phyloP scores from a whole-genome alignment of 2,329 filamentous ascomycete species.

The Aspergillus sp. region DNA sequence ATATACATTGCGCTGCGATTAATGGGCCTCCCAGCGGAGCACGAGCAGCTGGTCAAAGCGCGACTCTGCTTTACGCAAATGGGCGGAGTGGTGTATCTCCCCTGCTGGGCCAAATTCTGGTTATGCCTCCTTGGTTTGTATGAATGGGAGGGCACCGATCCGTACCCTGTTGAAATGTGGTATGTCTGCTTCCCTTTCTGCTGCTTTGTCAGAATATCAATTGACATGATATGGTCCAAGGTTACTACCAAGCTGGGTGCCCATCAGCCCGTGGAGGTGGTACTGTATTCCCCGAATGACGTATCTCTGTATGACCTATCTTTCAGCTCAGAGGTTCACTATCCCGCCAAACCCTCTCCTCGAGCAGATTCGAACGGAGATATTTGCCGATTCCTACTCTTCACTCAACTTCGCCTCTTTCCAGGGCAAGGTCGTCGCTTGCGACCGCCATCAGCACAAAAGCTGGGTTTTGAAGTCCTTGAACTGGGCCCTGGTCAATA shows the following conservation, averaged over 20 bases:
- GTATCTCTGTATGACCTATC: slow-evolving; percentile 8
- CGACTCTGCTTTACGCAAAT: background rate
- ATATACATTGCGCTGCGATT: slow-evolving; percentile 9
- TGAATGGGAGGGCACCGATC: slow-evolving; percentile 8
- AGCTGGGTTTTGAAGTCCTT: background rate
- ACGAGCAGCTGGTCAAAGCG: background rate
- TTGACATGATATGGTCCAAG: no score
- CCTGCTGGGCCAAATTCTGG: slow-evolving; percentile 15
- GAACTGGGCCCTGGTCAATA: background rate
- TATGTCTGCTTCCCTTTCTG: no score
- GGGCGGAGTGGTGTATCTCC: background rate
- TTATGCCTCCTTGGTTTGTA: slow-evolving; percentile 7
- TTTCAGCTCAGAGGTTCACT: slow-evolving; percentile 1
- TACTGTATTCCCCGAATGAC: slow-evolving; percentile 2
- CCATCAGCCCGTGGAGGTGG: slow-evolving; percentile 12
- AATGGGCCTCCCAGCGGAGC: background rate
- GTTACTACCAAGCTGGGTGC: slow-evolving; percentile 6
- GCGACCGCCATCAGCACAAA: background rate
- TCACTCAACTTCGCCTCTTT: slow-evolving; percentile 1
- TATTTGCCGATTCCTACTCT: background rate
- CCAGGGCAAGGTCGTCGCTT: background rate
- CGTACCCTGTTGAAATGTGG: slow-evolving; percentile 6
- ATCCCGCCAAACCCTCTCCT: slow-evolving; percentile 3
- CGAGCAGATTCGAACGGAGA: background rate
- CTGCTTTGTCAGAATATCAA: no score